phyloP scores from a whole-genome alignment of 2,329 filamentous ascomycete species.

The Calonectria honghensis region DNA sequence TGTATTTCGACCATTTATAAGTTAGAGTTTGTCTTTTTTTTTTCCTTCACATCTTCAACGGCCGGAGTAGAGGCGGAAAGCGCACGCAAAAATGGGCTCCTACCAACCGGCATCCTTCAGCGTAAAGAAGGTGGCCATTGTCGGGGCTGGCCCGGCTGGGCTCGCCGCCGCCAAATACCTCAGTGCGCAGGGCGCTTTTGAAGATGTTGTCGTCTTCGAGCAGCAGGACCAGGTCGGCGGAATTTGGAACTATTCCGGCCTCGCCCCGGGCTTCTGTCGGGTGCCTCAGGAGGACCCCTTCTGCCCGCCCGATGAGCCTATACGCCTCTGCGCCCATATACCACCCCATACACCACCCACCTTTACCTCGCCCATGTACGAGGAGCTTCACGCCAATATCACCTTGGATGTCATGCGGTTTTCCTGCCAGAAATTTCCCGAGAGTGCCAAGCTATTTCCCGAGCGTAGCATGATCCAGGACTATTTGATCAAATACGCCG shows the following conservation, averaged over 20 bases:
- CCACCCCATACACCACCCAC: constrained; percentile 69
- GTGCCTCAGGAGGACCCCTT: constrained; percentile 83
- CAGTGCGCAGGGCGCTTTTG: constrained; percentile 79
- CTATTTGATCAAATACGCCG: constrained; percentile 84
- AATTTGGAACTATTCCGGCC: constrained; percentile 86
- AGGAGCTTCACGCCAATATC: constrained; percentile 90
- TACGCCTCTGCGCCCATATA: constrained; percentile 64
- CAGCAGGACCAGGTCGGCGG: constrained; percentile 86
- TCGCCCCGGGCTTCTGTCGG: constrained; percentile 66
- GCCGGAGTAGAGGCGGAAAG: constrained; percentile 26
- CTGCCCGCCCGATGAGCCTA: constrained; percentile 77
- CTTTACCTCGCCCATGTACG: constrained; percentile 91
- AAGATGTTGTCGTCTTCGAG: constrained; percentile 86
- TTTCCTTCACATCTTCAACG: constrained; percentile 22
- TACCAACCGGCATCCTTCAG: constrained; percentile 61
- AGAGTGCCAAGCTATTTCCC: constrained; percentile 83
- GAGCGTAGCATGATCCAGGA: constrained; percentile 80
- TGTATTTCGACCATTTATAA: constrained; percentile 40
- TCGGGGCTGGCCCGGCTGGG: constrained; percentile 89
- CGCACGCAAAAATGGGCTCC: constrained; percentile 56
- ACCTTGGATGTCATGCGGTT: constrained; percentile 88
- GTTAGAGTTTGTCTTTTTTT: constrained; percentile 26
- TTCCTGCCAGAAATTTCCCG: constrained; percentile 80
- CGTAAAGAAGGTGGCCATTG: constrained; percentile 81
- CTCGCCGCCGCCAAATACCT: constrained; percentile 89